Percentiles rank a stretch among this genome's conserved stretches.
These are phyloP conservation scores for Mucor velutinosus DNA, from an alignment of 371 early-diverging fungal genomes.

Conservation along the genomic window DNA sequence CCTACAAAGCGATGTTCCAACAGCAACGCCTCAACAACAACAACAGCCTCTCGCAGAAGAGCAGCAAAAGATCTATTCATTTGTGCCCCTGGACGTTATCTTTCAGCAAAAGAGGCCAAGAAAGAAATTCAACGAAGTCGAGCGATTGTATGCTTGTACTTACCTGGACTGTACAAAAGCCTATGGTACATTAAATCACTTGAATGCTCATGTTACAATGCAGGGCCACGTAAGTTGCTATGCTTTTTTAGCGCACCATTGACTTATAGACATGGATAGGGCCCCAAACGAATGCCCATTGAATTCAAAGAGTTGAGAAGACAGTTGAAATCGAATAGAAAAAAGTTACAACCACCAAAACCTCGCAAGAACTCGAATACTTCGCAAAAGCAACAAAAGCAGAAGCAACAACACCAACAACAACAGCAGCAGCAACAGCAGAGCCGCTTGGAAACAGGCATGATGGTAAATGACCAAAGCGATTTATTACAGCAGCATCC, in stretches of 20 bases:
- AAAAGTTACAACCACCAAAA: constrained; percentile 21
- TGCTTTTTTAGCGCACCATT: neutral
- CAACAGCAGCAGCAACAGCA: neutral
- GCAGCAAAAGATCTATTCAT: constrained; percentile 56
- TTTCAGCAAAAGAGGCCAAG: constrained; percentile 68
- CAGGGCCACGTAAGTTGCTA: constrained; percentile 62
- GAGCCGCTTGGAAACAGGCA: neutral
- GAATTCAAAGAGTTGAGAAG: constrained; percentile 70
- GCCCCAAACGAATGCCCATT: constrained; percentile 43
- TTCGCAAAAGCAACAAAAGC: neutral
- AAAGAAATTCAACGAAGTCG: constrained; percentile 69
- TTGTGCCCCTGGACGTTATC: constrained; percentile 64
- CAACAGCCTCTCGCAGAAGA: neutral
- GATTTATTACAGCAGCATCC: neutral
- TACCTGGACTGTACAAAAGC: constrained; percentile 65
- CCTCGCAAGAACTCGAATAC: constrained; percentile 15
- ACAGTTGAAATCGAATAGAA: constrained; percentile 45
- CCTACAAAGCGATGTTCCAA: neutral
- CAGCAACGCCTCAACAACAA: neutral
- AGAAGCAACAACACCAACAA: neutral
- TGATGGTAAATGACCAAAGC: neutral
- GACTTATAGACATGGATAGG: constrained; percentile 17
- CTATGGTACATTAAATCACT: constrained; percentile 75
- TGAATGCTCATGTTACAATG: constrained; percentile 76
- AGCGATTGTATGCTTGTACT: constrained; percentile 68